These are phyloP conservation scores for Mrakia hoshinonis DNA, from an alignment of 768 basidiomycete species.

Conservation along the genomic window DNA sequence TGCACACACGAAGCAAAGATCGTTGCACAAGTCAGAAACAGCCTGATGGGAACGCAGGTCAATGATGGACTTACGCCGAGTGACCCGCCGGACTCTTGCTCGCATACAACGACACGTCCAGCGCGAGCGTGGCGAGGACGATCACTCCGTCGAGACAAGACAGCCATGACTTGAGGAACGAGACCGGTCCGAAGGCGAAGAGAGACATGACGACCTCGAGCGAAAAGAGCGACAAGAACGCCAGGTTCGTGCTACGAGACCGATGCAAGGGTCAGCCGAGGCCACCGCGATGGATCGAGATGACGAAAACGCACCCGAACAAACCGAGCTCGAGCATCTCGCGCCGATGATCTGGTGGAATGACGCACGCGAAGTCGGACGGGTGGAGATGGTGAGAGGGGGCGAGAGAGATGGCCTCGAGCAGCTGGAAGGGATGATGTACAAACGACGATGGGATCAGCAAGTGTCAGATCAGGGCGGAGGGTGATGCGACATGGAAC, in stretches of 20 bases:
- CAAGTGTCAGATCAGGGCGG: no score
- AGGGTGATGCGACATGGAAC: no score
- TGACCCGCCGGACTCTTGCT: neutral
- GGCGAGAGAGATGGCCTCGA: conserved; percentile 9
- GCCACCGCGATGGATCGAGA: neutral
- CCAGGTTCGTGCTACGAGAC: neutral
- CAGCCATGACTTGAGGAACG: neutral
- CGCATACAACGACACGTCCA: neutral
- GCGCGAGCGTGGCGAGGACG: neutral
- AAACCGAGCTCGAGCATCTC: neutral
- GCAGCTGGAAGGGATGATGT: neutral
- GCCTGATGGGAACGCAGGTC: neutral
- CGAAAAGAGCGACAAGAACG: neutral
- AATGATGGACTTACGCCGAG: neutral
- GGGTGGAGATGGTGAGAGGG: neutral
- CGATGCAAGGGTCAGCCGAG: neutral
- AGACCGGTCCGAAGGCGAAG: conserved; percentile 1
- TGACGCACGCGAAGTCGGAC: neutral
- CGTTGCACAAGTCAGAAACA: neutral
- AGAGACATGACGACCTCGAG: conserved; percentile 1
- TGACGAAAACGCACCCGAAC: conserved; percentile 1
- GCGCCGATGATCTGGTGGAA: neutral
- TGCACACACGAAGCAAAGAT: neutral
- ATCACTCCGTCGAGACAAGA: neutral
- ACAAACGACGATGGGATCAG: neutral